Evolutionary conservation across 768 basidiomycete species (phyloP).

Genomic region (Clitopilus passeckerianus): DNA sequence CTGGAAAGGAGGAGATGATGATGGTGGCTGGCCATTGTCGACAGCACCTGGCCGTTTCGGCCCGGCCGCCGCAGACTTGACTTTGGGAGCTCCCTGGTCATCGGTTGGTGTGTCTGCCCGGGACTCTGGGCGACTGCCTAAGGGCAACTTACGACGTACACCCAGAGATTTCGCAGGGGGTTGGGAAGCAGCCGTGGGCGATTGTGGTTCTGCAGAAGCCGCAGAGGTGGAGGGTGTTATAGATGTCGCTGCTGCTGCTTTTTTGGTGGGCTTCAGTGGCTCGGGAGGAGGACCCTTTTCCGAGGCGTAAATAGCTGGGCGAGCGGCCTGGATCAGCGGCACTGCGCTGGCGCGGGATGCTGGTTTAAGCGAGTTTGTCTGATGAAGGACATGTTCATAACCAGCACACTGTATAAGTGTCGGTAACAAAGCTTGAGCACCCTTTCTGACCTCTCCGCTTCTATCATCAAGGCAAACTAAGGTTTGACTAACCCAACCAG

Average conservation of each 20-base stretch:
- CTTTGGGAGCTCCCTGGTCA: slow-evolving; percentile 29
- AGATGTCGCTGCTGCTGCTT: slow-evolving; percentile 22
- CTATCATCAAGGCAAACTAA: slow-evolving; percentile 88
- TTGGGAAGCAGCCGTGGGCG: slow-evolving; percentile 30
- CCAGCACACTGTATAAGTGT: slow-evolving; percentile 69
- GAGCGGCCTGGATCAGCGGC: slow-evolving; percentile 86
- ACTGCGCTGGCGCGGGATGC: slow-evolving; percentile 82
- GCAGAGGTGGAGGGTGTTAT: slow-evolving; percentile 32
- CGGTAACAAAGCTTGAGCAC: slow-evolving; percentile 79
- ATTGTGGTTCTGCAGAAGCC: slow-evolving; percentile 37
- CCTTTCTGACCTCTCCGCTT: slow-evolving; percentile 87
- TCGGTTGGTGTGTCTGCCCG: slow-evolving; percentile 36
- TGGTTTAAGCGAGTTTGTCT: slow-evolving; percentile 84
- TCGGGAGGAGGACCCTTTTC: slow-evolving; percentile 15
- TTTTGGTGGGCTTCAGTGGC: slow-evolving; percentile 13
- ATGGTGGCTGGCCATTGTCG: slow-evolving; percentile 19
- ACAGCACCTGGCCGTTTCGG: slow-evolving; percentile 39
- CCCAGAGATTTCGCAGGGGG: slow-evolving; percentile 49
- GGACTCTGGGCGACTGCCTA: slow-evolving; percentile 51
- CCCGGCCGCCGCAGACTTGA: slow-evolving; percentile 27
- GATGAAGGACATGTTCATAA: slow-evolving; percentile 80
- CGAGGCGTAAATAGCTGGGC: slow-evolving; percentile 33
- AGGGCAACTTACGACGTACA: slow-evolving; percentile 69
- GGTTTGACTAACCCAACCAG: slow-evolving; percentile 56
- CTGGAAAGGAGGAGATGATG: slow-evolving; percentile 39